Base-by-base conservation (phyloP, 306 rosid species). In the Quercus parvula region DNA sequence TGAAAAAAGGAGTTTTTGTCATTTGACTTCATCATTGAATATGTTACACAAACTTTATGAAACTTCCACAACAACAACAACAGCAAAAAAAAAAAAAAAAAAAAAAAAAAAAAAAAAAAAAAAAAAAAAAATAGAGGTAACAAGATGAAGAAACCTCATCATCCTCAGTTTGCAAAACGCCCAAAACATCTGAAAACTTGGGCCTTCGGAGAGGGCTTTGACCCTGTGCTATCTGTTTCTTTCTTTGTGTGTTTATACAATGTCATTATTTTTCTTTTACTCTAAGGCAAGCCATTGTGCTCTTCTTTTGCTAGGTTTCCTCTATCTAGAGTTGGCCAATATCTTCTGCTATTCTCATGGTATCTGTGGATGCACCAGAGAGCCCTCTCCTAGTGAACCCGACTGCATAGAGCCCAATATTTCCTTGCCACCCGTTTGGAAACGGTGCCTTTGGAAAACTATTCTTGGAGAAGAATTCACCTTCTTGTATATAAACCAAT, bases 301-400 rank as follows among this genome's bases (percentile, higher is more conserved):
- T 74, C 18, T 88, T 92, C 82, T 81, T 87, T 84, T 83, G 84
- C 75, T 90, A 88, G 2, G 89, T 90, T 51, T 95, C 97, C 33
- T 80, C 82, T 62, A 84, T 95, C 99, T 98, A 95, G 11, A 88
- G 87, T 11, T 75, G 73, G 17, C 90, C 90, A 81, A 95, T 91
- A 79, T 95, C 99, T 82, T 84, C 85, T 15, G 94, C 91, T 18
- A 92, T 90, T 85, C 78, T 91, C 33, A 82, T 74, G 78, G 99
- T 97, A 77, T 95, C 98, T 38, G 79, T 84, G 24, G 99, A 89
- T 38, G 88, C 88, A 63, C 98, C 98, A 68, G 91, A 89, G 14
- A 95, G 93, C 79, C 98, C 99, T 83, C 93, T 91, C 93, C 83
- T 91, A 56, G 99, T 89, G 78, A 95, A 91, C 70, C 99, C 99